Evolutionary conservation across 305 asterid species (phyloP).

Genomic region (Withania somnifera): DNA sequence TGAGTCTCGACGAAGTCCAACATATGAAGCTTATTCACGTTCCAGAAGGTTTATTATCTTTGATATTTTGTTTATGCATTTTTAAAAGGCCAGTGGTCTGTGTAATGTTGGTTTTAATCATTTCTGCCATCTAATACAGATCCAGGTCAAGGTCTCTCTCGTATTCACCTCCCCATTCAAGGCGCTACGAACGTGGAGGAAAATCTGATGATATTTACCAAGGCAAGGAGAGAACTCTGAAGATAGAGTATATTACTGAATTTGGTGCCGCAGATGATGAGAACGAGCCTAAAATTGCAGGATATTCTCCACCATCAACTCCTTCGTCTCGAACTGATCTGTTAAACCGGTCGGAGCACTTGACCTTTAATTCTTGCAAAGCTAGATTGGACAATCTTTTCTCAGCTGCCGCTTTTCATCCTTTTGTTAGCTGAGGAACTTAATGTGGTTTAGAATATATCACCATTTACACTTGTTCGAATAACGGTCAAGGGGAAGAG

Average conservation of each 20-base stretch:
- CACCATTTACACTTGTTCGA: conserved; percentile 39
- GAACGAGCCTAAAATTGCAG: conserved; percentile 62
- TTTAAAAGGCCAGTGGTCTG: background rate
- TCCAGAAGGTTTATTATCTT: conserved; percentile 53
- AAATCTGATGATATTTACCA: conserved; percentile 51
- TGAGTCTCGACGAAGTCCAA: conserved; percentile 91
- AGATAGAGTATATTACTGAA: conserved; percentile 94
- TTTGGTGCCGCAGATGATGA: conserved; percentile 72
- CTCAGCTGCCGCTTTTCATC: conserved; percentile 69
- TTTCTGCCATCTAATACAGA: conserved; percentile 16
- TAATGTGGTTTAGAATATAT: conserved; percentile 39
- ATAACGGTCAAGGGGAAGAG: conserved; percentile 34
- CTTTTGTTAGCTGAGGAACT: conserved; percentile 47
- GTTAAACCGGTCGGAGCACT: conserved; percentile 98
- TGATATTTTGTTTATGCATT: background rate
- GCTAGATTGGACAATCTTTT: conserved; percentile 73
- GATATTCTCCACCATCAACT: conserved; percentile 91
- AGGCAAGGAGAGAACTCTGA: conserved; percentile 62
- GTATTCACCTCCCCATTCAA: conserved; percentile 68
- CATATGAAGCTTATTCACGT: conserved; percentile 91
- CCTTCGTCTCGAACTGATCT: conserved; percentile 68
- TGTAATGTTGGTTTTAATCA: background rate
- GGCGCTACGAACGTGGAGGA: conserved; percentile 53
- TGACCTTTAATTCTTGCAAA: conserved; percentile 82
- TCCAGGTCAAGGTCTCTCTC: conserved; percentile 84